Base-by-base conservation (phyloP, 805 yeast species). In the Kluyveromyces siamensis region DNA sequence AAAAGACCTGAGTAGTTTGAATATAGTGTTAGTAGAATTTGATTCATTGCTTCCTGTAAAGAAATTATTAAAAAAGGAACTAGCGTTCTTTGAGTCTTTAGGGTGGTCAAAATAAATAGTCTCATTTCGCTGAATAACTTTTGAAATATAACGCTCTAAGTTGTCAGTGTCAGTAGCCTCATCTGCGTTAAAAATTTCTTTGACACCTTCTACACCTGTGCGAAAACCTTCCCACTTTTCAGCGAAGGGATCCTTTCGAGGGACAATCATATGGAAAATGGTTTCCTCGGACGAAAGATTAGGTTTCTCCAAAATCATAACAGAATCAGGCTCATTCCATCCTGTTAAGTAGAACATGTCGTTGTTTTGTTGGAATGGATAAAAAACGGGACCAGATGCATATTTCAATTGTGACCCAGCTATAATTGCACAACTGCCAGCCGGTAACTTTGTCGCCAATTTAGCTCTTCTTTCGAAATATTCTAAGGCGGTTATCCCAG, bases 191-290 rank as follows among this genome's bases (percentile, higher is more conserved):
- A 93, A 93, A 42, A 82, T 79, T 45, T 88, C 91, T 39, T 67
- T 69, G 0, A 84, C 96, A 14, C 95, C 96, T 44, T 82, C 79
- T 3, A 82, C 74, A 1, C 99, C 99, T 16, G 95, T 84, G 57
- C 95, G 77, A 41, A 79, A 83, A 11, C 99, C 99, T 57, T 91
- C 97, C 99, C 99, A 93, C 53, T 84, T 79, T 67, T 93, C 99
- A 19, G 77, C 79, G 44, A 72, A 73, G 6, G 80, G 76, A 61
- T 90, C 85, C 61, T 84, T 84, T 14, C 88, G 89, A 2, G 89
- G 96, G 2, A 91, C 96, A 45, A 89, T 69, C 83, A 93, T 76
- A 56, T 87, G 91, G 54, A 86, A 77, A 8, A 75, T 63, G 36
- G 79, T 72, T 45, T 80, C 77, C 25, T 75, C 77, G n/a, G 75